Evolutionary conservation across 768 basidiomycete genomes (phyloP), one percentile per base, ranked within the genome.

Genomic region (Clitopilus hobsonii): DNA sequence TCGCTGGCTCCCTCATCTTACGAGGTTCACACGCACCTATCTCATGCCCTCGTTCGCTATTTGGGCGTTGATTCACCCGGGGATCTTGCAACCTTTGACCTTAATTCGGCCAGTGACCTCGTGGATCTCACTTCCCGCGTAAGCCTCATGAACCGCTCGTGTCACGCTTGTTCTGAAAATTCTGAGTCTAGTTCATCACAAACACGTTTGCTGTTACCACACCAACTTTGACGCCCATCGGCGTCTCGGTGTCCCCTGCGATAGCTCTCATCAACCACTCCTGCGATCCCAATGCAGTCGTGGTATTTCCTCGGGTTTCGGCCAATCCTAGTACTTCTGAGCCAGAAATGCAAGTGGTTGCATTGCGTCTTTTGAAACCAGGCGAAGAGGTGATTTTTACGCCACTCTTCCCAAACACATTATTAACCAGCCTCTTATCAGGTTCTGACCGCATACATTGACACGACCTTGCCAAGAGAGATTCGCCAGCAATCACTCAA

Each of bases 141-240:
- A 61, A 32, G 81, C 69, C 29, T 23, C 38, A 16, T 59, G 26
- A 48, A 38, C 25, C 32, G 26, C 29, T 28, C 52, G 18, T 11
- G 51, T 38, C 23, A 24, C 7, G 22, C 41, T 22, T 30, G 6
- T 29, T 20, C 47, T 29, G 51, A 32, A 30, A 63, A 61, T n/a
- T 50, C 49, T 24, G 4, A 20, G 5, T 24, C 20, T 58, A 98
- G 94, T 94, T 98, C 66, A 82, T 84, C 8, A 90, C 91, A 6
- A 99, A 99, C 66, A 88, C 96, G 0, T 90, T 98, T 64, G 88
- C 94, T 0, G 71, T 97, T 8, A 87, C 93, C 1, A 81, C 87
- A 0, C 84, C 89, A 0, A 79, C 89, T 3, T 74, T 98, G 14
- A 80, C 83, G 1, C 88, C 94, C 0, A 75, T 98, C 29, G 96